Evolutionary conservation across 768 basidiomycete species (phyloP), one percentile per base, ranked within the genome.

Genomic region (Tremella yokohamensis): DNA sequence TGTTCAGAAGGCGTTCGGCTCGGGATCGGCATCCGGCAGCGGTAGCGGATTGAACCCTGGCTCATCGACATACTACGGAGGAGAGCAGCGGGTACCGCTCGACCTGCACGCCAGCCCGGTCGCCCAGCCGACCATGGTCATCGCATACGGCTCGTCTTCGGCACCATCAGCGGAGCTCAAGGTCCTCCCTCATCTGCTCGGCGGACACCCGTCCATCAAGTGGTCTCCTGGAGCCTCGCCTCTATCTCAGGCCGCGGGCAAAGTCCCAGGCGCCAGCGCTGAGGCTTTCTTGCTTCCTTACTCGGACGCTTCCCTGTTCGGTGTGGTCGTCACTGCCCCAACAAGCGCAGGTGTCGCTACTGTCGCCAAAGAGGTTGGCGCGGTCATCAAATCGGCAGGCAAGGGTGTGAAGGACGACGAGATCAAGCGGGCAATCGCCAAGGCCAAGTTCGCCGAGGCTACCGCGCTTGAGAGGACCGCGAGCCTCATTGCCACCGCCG

Each of bases 291-390:
- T 89, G 71, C 80, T 92, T 12, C 86, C 88, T 13, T 98, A 98
- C 79, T 89, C 91, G 15, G 94, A 98, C 73, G 93, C 91, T 2
- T 81, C 87, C 7, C 82, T 99, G 51, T 84, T 94, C 59, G 92
- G 92, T 58, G 78, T 96, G 56, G 77, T 90, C 53, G 80, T 97
- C 37, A 85, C 88, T 72, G 90, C 85, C 6, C 75, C 80, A 38
- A 86, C 85, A 20, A 73, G 82, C 1, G 80, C 81, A 44, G 83
- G 80, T 52, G 85, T 90, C 47, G 84, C 81, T 65, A 48, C 56
- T 3, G 56, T 74, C 38, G 69, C 73, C 16, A 58, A 61, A 39
- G 68, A 74, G 38, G 82, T 85, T 56, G 88, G 85, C 19, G 80
- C 80, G n/a, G 85, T 85, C 26, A 84, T 88, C 25, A 79, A 83